Percentiles rank a stretch among this genome's conserved stretches.
These are phyloP conservation scores for Ricinus communis DNA, from an alignment of 345 rosid genomes.

Conservation along the genomic window DNA sequence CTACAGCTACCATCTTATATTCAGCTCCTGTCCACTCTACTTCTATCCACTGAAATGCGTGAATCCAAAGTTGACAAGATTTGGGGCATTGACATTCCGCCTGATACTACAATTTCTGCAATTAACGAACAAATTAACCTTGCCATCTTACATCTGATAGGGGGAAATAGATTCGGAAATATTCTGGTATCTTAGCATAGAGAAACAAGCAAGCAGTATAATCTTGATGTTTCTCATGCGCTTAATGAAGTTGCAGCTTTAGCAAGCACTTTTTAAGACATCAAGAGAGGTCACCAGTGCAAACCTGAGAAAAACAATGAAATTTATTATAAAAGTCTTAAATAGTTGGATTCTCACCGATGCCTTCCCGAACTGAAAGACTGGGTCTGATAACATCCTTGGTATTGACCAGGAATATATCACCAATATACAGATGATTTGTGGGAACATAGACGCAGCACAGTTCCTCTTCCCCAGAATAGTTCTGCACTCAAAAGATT, in stretches of 20 bases:
- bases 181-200: constrained; percentile 1
- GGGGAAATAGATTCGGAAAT: background rate
- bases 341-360: constrained; percentile 55
- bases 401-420: constrained; percentile 74
- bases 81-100: constrained; percentile 99
- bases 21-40: constrained; percentile 57
- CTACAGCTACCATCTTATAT: constrained; percentile 39
- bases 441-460: constrained; percentile 98
- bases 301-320: background rate
- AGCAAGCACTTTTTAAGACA: background rate
- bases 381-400: constrained; percentile 93
- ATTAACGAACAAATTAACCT: constrained; percentile 16
- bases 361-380: constrained; percentile 95
- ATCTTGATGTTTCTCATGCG: background rate
- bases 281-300: background rate
- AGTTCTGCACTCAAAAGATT: constrained; percentile 51
- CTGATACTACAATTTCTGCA: constrained; percentile 95
- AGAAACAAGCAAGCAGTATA: background rate
- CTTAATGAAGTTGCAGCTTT: background rate
- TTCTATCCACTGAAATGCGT: constrained; percentile 53
- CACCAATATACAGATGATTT: constrained; percentile 97
- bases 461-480: constrained; percentile 87
- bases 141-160: background rate
- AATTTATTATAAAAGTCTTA: background rate
- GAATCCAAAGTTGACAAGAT: constrained; percentile 66